Conservation (phyloP, 345 rosid genomes). For the Laguncularia racemosa region DNA sequence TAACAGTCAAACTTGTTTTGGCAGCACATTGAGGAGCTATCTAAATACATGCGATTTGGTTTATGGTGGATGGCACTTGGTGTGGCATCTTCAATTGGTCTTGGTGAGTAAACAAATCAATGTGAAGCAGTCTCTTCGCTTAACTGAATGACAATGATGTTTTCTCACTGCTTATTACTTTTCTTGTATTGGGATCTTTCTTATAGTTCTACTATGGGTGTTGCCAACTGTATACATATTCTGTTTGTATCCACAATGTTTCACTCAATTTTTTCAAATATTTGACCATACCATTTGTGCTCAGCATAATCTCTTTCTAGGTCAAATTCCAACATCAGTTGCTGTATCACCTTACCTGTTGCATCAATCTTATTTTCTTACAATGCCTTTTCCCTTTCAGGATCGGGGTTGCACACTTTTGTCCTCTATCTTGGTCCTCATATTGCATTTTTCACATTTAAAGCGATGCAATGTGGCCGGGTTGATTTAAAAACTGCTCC, state of each 20-base stretch:
- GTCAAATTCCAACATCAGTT: neutral
- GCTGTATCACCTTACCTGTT: neutral
- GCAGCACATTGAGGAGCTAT: constrained; percentile 83
- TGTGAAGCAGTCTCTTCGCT: neutral
- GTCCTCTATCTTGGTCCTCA: constrained; percentile 98
- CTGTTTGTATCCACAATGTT: too few species aligned
- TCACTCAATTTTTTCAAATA: too few species aligned
- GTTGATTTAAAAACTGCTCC: constrained; percentile 90
- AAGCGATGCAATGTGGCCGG: constrained; percentile 91
- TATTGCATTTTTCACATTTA: constrained; percentile 85
- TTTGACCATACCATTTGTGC: too few species aligned
- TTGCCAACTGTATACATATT: too few species aligned
- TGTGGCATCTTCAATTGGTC: constrained; percentile 98
- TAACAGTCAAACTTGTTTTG: constrained; percentile 9
- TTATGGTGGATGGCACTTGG: constrained; percentile 98
- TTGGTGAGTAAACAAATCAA: constrained; percentile 50
- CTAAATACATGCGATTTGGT: constrained; percentile 53
- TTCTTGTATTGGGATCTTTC: neutral
- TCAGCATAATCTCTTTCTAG: too few species aligned
- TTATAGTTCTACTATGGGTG: too few species aligned
- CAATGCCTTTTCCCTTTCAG: constrained; percentile 24
- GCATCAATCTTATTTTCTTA: neutral
- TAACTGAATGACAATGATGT: neutral
- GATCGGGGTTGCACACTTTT: constrained; percentile 97
- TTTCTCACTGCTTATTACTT: neutral